Percentiles rank a stretch among this genome's conserved stretches.
phyloP scores from a whole-genome alignment of 495 filamentous ascomycete genomes.

The Penicillium subrubescens region DNA sequence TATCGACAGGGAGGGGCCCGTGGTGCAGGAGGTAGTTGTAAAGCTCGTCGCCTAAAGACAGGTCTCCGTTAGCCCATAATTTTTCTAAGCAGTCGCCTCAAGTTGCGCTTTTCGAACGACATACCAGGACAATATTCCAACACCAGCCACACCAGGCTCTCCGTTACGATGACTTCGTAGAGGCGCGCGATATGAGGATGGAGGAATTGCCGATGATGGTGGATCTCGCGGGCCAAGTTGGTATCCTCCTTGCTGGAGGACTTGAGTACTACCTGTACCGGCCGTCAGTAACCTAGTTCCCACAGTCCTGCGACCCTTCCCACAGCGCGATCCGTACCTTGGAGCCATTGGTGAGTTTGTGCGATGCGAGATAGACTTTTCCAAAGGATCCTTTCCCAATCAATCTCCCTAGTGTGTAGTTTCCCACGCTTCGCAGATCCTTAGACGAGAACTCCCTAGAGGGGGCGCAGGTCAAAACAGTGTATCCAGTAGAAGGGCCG shows the following conservation, averaged over 20 bases:
- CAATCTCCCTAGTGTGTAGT: conserved; percentile 86
- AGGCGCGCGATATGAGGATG: conserved; percentile 96
- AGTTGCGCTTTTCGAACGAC: conserved; percentile 18
- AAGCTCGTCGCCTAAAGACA: conserved; percentile 78
- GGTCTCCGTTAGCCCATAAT: conserved; percentile 4
- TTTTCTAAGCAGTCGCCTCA: not conserved
- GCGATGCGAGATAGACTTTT: conserved; percentile 94
- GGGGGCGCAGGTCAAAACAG: conserved; percentile 18
- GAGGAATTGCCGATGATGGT: conserved; percentile 96
- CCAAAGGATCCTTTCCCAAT: conserved; percentile 98
- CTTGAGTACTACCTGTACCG: conserved; percentile 86
- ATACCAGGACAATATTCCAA: conserved; percentile 95
- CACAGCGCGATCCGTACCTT: conserved; percentile 64
- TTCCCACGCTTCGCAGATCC: conserved; percentile 88
- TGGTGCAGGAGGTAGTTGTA: conserved; percentile 92
- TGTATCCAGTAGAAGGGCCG: not conserved
- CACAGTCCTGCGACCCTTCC: not conserved
- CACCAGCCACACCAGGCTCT: conserved; percentile 91
- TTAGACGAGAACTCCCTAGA: conserved; percentile 89
- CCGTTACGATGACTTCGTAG: conserved; percentile 97
- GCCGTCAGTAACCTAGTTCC: conserved; percentile 4
- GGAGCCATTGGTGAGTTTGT: conserved; percentile 97
- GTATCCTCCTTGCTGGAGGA: conserved; percentile 94
- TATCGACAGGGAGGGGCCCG: conserved; percentile 80
- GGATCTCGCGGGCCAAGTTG: conserved; percentile 95